Percentiles rank a stretch among this genome's conserved stretches.
Conservation (phyloP, 179 eudicot genomes). For the Gypsophila paniculata region DNA sequence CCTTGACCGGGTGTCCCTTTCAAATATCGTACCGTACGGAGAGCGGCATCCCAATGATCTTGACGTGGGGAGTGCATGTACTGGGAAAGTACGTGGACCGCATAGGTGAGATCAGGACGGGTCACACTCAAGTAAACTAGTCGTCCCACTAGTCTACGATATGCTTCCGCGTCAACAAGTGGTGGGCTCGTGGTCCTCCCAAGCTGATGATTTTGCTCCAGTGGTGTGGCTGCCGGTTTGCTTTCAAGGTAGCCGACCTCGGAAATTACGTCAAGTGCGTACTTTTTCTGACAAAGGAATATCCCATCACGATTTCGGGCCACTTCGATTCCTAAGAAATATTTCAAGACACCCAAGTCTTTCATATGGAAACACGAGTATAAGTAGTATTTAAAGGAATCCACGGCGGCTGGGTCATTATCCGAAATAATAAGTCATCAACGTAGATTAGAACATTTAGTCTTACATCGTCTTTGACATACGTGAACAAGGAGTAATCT, state of each 20-base stretch:
- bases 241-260: neutral
- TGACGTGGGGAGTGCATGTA: neutral
- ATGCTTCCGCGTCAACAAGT: neutral
- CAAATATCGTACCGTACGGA: neutral
- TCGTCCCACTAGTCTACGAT: neutral
- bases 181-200: neutral
- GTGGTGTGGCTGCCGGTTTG: neutral
- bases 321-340: neutral
- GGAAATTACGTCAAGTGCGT: neutral
- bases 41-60: neutral
- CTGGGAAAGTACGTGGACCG: neutral
- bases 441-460: neutral
- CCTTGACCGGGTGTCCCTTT: neutral
- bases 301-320: neutral
- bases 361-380: too few relatives aligned
- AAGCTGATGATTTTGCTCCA: neutral
- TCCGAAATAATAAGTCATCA: neutral
- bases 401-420: neutral
- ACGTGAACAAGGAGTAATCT: neutral
- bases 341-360: too few relatives aligned
- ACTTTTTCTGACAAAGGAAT: neutral
- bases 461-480: neutral
- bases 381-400: neutral
- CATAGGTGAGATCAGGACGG: neutral
- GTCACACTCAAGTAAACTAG: neutral